Conservation (phyloP, 176 grass and related monocot species). For the Echinochloa phyllopogon region DNA sequence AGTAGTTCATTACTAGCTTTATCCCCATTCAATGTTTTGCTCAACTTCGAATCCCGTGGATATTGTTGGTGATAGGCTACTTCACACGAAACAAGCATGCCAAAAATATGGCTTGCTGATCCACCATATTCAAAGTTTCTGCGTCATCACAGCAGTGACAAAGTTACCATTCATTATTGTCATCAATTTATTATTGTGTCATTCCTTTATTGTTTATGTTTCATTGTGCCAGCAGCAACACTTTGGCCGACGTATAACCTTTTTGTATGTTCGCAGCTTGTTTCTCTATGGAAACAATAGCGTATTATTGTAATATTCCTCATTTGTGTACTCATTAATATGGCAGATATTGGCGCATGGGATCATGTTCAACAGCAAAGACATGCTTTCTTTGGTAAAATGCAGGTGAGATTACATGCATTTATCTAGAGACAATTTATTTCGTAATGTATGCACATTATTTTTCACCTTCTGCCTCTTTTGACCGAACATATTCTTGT, state of each 20-base stretch:
- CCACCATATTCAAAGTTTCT: neutral
- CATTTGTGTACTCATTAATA: conserved; percentile 4
- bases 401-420: conserved; percentile 67
- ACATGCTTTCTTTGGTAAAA: conserved; percentile 91
- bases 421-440: conserved; percentile 32
- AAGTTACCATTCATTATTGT: neutral
- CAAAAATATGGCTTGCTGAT: neutral
- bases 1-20: neutral
- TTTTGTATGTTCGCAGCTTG: neutral
- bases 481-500: neutral
- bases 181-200: neutral
- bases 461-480: neutral
- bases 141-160: neutral
- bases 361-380: conserved; percentile 93
- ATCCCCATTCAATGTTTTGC: neutral
- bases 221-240: neutral
- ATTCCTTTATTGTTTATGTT: neutral
- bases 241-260: neutral
- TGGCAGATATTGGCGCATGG: conserved; percentile 87
- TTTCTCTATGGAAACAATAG: conserved; percentile 1
- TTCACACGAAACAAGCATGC: neutral
- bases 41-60: neutral
- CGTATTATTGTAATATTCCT: conserved; percentile 16
- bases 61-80: neutral
- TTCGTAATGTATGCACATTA: neutral